Percentiles rank a stretch among this genome's conserved stretches.
Evolutionary conservation across 2,329 filamentous ascomycete genomes (phyloP).

Genomic region (Blastomyces gilchristii): DNA sequence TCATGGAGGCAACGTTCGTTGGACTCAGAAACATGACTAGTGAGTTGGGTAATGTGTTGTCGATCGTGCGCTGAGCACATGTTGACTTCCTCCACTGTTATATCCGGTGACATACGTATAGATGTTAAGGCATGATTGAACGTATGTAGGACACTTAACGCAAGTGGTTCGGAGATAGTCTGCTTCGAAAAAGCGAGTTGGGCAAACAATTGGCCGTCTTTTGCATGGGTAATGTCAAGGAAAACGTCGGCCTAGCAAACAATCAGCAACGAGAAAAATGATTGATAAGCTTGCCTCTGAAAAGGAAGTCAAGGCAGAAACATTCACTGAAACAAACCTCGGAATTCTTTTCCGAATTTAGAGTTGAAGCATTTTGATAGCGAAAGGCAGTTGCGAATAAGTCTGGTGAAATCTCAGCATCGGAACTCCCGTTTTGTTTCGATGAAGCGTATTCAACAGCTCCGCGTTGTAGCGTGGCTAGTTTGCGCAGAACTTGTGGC

Average conservation of each 20-base stretch:
- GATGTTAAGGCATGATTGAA: background rate
- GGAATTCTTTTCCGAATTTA: background rate
- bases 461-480: background rate
- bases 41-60: slow-evolving; percentile 2
- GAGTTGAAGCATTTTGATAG: background rate
- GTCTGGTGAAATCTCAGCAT: background rate
- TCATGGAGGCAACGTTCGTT: slow-evolving; percentile 4
- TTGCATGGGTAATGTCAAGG: background rate
- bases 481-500: background rate
- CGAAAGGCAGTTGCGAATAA: background rate
- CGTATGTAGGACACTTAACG: slow-evolving; percentile 4
- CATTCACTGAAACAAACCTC: background rate
- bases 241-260: slow-evolving; percentile 1
- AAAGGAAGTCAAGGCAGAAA: background rate
- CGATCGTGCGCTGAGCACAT: slow-evolving; percentile 5
- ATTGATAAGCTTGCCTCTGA: background rate
- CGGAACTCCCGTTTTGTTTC: background rate
- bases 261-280: background rate
- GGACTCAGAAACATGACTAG: background rate
- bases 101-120: slow-evolving; percentile 1
- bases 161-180: slow-evolving; percentile 1
- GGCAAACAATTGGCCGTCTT: background rate
- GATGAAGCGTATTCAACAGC: background rate
- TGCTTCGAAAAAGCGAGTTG: slow-evolving; percentile 1
- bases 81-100: slow-evolving; percentile 2